These are phyloP conservation scores for Cryphonectria nitschkei DNA, from an alignment of 2,329 filamentous ascomycete genomes.

Conservation along the genomic window DNA sequence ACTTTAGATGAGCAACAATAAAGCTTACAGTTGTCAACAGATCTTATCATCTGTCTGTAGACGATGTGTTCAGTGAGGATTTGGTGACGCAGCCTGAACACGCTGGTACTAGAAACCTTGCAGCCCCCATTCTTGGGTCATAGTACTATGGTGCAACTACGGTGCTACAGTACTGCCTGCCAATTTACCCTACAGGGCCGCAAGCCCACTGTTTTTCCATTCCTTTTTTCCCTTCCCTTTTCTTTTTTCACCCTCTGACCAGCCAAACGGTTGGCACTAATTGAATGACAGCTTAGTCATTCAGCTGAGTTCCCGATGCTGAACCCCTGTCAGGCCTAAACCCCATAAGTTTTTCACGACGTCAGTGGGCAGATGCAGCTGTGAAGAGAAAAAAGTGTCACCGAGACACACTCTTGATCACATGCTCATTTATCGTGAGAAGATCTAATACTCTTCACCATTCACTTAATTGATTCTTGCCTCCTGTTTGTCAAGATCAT, in stretches of 20 bases:
- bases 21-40: background rate
- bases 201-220: background rate
- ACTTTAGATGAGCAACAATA: background rate
- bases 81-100: background rate
- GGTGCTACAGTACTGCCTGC: background rate
- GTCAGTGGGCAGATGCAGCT: background rate
- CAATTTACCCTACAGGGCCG: background rate
- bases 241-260: background rate
- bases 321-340: background rate
- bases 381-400: background rate
- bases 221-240: no score
- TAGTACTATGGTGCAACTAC: background rate
- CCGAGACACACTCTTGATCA: background rate
- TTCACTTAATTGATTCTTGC: background rate
- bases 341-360: background rate
- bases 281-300: slow-evolving; percentile 9
- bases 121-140: background rate
- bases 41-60: background rate
- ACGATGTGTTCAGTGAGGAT: background rate
- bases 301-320: background rate
- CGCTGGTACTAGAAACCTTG: background rate
- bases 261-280: background rate
- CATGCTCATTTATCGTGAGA: background rate
- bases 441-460: no score
- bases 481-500: background rate